phyloP scores from a whole-genome alignment of 1,139 yeast genomes.

The Kodamaea plutei region DNA sequence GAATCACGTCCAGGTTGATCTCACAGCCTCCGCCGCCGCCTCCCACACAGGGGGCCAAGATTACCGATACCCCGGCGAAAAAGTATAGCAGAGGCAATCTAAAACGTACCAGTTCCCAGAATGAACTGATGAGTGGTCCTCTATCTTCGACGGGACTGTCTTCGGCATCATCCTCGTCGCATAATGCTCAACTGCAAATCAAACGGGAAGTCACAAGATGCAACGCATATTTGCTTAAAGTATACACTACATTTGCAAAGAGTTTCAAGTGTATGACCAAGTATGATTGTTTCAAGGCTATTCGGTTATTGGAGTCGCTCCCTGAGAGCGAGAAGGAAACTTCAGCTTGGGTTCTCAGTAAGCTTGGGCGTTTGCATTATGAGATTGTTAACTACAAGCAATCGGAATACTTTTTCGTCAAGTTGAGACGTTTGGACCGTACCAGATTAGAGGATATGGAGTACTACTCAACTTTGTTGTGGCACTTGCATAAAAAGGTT shows the following conservation, averaged over 20 bases:
- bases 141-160: constrained; percentile 3
- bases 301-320: constrained; percentile 59
- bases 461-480: constrained; percentile 78
- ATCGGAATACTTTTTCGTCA: constrained; percentile 60
- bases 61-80: constrained; percentile 13
- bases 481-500: constrained; percentile 89
- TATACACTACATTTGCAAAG: constrained; percentile 62
- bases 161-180: constrained; percentile 1
- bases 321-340: constrained; percentile 65
- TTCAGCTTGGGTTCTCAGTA: constrained; percentile 76
- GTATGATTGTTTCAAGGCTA: constrained; percentile 80
- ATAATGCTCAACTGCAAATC: constrained; percentile 11
- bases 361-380: constrained; percentile 76
- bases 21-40: constrained; percentile 36
- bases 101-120: constrained; percentile 27
- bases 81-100: constrained; percentile 17
- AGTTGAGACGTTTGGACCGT: constrained; percentile 65
- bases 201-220: constrained; percentile 38
- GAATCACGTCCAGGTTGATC: constrained; percentile 51
- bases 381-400: constrained; percentile 85
- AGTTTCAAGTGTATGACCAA: constrained; percentile 60
- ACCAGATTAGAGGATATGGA: constrained; percentile 91
- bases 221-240: constrained; percentile 42
- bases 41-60: constrained; percentile 4
- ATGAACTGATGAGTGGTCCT: constrained; percentile 2